These are phyloP conservation scores for Linum trigynum DNA, from an alignment of 345 rosid genomes.

Conservation along the genomic window DNA sequence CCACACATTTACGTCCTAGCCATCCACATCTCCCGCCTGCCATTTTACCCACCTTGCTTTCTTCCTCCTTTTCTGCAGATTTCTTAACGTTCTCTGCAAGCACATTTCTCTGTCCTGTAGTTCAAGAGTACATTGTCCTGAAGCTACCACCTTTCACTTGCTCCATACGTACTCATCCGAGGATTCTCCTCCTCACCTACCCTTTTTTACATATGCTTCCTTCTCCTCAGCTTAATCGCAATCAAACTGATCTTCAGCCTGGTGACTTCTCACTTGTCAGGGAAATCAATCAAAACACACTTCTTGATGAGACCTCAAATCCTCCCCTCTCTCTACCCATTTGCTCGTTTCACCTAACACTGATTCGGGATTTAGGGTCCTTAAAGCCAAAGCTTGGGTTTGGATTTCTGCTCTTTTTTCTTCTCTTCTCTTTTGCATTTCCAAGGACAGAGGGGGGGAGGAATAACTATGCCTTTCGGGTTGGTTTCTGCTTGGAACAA, in stretches of 20 bases:
- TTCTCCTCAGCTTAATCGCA: slow-evolving; percentile 3
- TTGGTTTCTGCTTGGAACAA: slow-evolving; percentile 91
- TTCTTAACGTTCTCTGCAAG: slow-evolving; percentile 47
- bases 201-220: slow-evolving; percentile 11
- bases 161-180: slow-evolving; percentile 27
- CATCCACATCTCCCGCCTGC: slow-evolving; percentile 14
- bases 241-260: neutral
- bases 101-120: slow-evolving; percentile 35
- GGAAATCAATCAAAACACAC: neutral
- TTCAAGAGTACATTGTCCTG: slow-evolving; percentile 29
- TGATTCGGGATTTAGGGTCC: slow-evolving; percentile 4
- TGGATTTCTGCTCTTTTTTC: neutral
- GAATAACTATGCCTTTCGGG: slow-evolving; percentile 57
- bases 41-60: slow-evolving; percentile 7
- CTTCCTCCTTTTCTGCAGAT: slow-evolving; percentile 18
- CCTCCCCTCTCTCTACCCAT: neutral
- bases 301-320: slow-evolving; percentile 6
- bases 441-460: neutral
- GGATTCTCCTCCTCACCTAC: slow-evolving; percentile 15
- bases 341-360: slow-evolving; percentile 12
- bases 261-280: slow-evolving; percentile 11
- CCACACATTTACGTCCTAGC: slow-evolving; percentile 5
- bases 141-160: slow-evolving; percentile 31
- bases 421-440: neutral
- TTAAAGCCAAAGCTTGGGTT: slow-evolving; percentile 3